Evolutionary conservation across 176 grass and related monocot genomes (phyloP), one percentile per base, ranked within the genome.

Genomic region (Phyllostachys edulis): DNA sequence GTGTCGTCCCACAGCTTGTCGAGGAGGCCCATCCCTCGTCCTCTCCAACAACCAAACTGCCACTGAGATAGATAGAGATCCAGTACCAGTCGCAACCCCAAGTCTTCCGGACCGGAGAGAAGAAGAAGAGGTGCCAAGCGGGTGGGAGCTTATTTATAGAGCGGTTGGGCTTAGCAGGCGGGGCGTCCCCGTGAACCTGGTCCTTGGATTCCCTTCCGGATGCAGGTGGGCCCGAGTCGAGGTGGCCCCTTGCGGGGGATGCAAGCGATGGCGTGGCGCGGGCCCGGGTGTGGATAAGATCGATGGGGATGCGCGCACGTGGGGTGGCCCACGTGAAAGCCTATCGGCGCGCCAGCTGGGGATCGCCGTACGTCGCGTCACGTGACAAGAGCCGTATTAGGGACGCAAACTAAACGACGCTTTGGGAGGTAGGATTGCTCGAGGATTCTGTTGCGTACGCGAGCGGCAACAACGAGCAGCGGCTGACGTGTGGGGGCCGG

Each of bases 1-100:
- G 92, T 97, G 83, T 97, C 94, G 67, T 97, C 94, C 94, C 94
- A 97, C 41, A 97, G 92, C 89, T 97, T 87, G 85, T 97, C 94
- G 20, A 97, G 94, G 79, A 97, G 94, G 4, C 92, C 92, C 94
- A 97, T 91, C 9, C 60, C 73, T 40, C 44, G 49, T 12, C 8
- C 51, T 60, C 75, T 12, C 24, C 27, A 80, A 65, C 76, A 63
- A 81, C 77, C 32, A 24, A 67, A 63, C 41, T 24, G 78, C 59
- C 88, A 29, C 72, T 78, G 76, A 21, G 24, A 50, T 17, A 41
- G 24, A 4, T 17, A 14, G 42, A n/a, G 63, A 56, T 49, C 26
- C 68, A 38, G 17, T 15, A 50, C 61, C 76, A 66, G 45, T 67
- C 78, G 36, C 46, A 0, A 7, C 29, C 57, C 49, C 60, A 44